These are phyloP conservation scores for Crithidia bombi DNA, from an alignment of 208 protist genomes.

Conservation along the genomic window DNA sequence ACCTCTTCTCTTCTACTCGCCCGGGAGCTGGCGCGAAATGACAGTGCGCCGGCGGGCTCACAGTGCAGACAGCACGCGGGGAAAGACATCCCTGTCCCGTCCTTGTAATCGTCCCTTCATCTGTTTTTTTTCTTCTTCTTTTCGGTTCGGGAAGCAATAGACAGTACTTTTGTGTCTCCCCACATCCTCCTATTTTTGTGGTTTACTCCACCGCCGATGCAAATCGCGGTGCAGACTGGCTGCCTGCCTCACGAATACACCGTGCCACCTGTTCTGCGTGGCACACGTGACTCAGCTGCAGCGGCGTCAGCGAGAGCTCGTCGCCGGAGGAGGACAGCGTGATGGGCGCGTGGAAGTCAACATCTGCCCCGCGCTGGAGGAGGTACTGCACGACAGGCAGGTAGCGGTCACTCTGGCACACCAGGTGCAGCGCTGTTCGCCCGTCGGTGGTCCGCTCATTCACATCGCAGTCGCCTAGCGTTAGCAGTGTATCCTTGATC, in stretches of 20 bases:
- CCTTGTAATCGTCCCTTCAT: too few relatives aligned
- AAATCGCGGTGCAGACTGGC: background rate
- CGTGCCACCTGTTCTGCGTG: background rate
- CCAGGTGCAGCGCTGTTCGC: constrained; percentile 46
- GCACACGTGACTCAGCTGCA: background rate
- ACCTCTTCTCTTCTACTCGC: too few relatives aligned
- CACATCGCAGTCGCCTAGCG: constrained; percentile 29
- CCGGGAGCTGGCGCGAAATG: too few relatives aligned
- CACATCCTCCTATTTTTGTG: too few relatives aligned
- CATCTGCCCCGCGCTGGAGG: constrained; percentile 33
- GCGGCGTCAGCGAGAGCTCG: background rate
- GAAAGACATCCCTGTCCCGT: too few relatives aligned
- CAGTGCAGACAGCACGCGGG: too few relatives aligned
- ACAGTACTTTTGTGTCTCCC: too few relatives aligned
- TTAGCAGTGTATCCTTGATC: constrained; percentile 47
- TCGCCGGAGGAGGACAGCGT: background rate
- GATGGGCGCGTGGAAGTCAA: background rate
- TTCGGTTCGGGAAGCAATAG: too few relatives aligned
- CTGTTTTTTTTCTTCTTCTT: too few relatives aligned
- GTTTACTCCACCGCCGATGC: background rate
- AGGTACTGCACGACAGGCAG: constrained; percentile 35
- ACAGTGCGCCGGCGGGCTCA: too few relatives aligned
- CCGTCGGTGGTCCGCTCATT: constrained; percentile 45
- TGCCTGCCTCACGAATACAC: background rate
- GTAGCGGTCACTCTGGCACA: constrained; percentile 36